Percentiles rank a stretch among this genome's conserved stretches.
These are phyloP conservation scores for Gnaphalium uliginosum DNA, from an alignment of 129 eudicot genomes.

Conservation along the genomic window DNA sequence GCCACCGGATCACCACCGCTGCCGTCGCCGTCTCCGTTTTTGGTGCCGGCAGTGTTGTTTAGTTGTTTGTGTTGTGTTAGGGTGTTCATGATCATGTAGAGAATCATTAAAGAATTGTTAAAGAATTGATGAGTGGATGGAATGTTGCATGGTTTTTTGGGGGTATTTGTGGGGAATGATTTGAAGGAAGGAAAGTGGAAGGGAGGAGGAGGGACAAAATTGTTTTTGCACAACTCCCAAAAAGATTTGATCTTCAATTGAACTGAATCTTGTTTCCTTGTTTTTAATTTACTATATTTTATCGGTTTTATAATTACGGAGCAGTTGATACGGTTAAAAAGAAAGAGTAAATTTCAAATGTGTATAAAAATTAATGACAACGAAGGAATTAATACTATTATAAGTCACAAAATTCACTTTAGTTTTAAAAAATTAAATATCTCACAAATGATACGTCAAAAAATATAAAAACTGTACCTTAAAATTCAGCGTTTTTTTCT, in stretches of 20 bases:
- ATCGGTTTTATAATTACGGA: too few species aligned
- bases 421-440: too few species aligned
- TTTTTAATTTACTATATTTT: not conserved
- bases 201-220: not conserved
- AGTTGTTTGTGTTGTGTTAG: not conserved
- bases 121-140: not conserved
- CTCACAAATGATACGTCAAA: too few species aligned
- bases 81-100: not conserved
- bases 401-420: too few species aligned
- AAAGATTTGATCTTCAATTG: not conserved
- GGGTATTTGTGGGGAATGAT: conserved; percentile 4
- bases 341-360: too few species aligned
- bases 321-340: too few species aligned
- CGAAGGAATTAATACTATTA: too few species aligned
- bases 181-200: not conserved
- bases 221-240: not conserved
- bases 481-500: too few species aligned
- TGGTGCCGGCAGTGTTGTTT: not conserved
- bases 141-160: not conserved
- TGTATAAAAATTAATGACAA: too few species aligned
- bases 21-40: not conserved
- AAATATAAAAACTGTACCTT: too few species aligned
- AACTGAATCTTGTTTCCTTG: not conserved
- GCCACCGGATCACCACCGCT: not conserved
- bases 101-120: not conserved